These are phyloP conservation scores for Penicillium alfredii DNA, from an alignment of 495 filamentous ascomycete species.

Conservation along the genomic window DNA sequence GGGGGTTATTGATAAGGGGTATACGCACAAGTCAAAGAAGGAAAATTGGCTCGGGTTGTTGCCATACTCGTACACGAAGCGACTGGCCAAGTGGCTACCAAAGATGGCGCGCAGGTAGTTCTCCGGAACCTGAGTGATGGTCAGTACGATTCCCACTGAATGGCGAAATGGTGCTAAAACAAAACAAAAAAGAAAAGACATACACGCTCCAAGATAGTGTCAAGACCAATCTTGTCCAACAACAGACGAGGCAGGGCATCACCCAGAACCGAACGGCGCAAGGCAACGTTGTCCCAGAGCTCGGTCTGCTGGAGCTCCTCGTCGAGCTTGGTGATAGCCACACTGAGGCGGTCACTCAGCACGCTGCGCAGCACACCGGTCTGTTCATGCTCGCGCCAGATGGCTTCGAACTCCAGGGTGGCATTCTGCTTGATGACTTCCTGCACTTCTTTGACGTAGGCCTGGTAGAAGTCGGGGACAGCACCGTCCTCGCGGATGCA, in stretches of 20 bases:
- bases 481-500: slow-evolving; percentile 73
- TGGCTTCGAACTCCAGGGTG: slow-evolving; percentile 89
- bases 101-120: slow-evolving; percentile 93
- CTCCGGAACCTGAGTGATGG: slow-evolving; percentile 62
- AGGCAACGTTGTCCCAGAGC: slow-evolving; percentile 77
- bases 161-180: no score
- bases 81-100: slow-evolving; percentile 86
- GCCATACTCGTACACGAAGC: slow-evolving; percentile 93
- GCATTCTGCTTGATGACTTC: slow-evolving; percentile 84
- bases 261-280: slow-evolving; percentile 69
- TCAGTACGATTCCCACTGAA: slow-evolving; percentile 23
- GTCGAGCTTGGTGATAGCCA: slow-evolving; percentile 90
- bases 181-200: slow-evolving; percentile 18
- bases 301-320: slow-evolving; percentile 91
- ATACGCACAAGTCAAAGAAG: slow-evolving; percentile 93
- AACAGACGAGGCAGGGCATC: slow-evolving; percentile 84
- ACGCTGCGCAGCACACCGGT: slow-evolving; percentile 73
- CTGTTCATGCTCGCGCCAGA: slow-evolving; percentile 88
- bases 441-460: slow-evolving; percentile 90
- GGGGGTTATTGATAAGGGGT: background rate
- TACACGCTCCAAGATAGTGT: slow-evolving; percentile 75
- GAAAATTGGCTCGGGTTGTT: slow-evolving; percentile 92
- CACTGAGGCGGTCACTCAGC: slow-evolving; percentile 78
- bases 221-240: slow-evolving; percentile 82
- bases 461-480: slow-evolving; percentile 81